Base-by-base conservation (phyloP, 2,329 filamentous ascomycete genomes). In the Domatiomyces catenatus region DNA sequence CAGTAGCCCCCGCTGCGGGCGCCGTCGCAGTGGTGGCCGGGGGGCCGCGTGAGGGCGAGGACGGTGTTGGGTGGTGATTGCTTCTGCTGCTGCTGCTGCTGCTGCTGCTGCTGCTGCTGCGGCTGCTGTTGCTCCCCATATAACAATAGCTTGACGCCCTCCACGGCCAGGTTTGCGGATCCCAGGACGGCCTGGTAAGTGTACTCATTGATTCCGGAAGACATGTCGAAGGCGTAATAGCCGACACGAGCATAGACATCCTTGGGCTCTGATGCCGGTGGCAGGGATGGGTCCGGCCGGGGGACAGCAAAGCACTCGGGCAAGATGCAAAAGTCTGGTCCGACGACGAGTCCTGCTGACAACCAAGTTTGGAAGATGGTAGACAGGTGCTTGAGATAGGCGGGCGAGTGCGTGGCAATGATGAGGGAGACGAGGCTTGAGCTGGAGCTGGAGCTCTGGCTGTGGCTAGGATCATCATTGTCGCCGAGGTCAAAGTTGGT, bases 201-300 rank as follows among this genome's bases (percentile, higher is more conserved):
- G 26, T 57, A 39, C 32, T 53, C 52, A 47, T 53, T 55, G 48
- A 60, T 56, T 17, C 56, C 56, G n/a, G 53, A 55, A 46, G 55
- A 57, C 58, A 60, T 57, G 43, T 60, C 58, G 36, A 60, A 60
- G 19, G 58, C 56, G 50, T 57, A 60, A 47, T 58, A 60, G 10
- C 58, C 58, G 22, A 55, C 56, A 39, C 56, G 52, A 6, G 58
- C 58, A 36, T 53, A 60, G 22, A 49, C 48, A 45, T 60, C 58
- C 42, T 52, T 58, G 5, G 58, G 58, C 26, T 53, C 50, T 42
- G 48, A 49, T 28, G 50, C 22, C 8, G 53, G 53, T 39, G 32
- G 32, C 10, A 39, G 15, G 10, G 32, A 39, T 10, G 10, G 10
- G 12, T 39, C 32, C 3, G 45, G 45, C 45, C 28, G 10, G 8